A percentile compares a stretch with the other conserved stretches of the same genome.
These are phyloP conservation scores for Exophiala bonariae DNA, from an alignment of 2,329 filamentous ascomycete genomes.

Conservation along the genomic window DNA sequence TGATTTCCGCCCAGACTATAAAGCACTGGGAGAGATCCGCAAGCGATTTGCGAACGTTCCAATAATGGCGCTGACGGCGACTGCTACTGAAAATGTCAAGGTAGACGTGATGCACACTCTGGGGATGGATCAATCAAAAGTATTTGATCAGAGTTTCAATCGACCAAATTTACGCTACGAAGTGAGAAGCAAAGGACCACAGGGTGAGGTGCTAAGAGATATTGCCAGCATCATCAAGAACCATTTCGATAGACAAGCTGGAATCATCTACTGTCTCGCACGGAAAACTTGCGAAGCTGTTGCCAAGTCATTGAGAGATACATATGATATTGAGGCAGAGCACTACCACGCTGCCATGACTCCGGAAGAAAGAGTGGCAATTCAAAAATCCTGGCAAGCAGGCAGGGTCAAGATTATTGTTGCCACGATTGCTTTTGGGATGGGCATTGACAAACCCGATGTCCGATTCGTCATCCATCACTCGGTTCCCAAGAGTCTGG, in stretches of 20 bases:
- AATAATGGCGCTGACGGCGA: slow-evolving; percentile 92
- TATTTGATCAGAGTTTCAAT: slow-evolving; percentile 93
- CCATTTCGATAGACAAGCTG: slow-evolving; percentile 70
- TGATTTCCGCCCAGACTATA: slow-evolving; percentile 96
- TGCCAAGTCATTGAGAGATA: slow-evolving; percentile 64
- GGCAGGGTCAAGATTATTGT: slow-evolving; percentile 85
- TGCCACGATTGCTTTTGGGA: slow-evolving; percentile 96
- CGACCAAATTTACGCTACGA: slow-evolving; percentile 92
- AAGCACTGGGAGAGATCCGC: slow-evolving; percentile 74
- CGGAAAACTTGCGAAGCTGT: slow-evolving; percentile 79
- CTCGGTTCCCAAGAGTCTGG: slow-evolving; percentile 87
- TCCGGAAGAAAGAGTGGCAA: slow-evolving; percentile 63
- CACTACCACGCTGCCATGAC: slow-evolving; percentile 86
- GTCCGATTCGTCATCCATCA: slow-evolving; percentile 96
- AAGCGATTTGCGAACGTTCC: slow-evolving; percentile 74
- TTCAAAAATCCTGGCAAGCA: slow-evolving; percentile 81
- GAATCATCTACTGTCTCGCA: slow-evolving; percentile 92
- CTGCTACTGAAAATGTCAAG: slow-evolving; percentile 90
- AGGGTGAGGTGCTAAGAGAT: slow-evolving; percentile 51
- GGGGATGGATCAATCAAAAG: slow-evolving; percentile 73
- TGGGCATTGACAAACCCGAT: slow-evolving; percentile 99
- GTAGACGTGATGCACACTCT: slow-evolving; percentile 89
- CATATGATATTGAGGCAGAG: slow-evolving; percentile 68
- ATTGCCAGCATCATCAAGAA: slow-evolving; percentile 64
- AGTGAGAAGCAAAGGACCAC: slow-evolving; percentile 70